Conservation (phyloP, 2,329 filamentous ascomycete genomes). For the Monilinia aucupariae region DNA sequence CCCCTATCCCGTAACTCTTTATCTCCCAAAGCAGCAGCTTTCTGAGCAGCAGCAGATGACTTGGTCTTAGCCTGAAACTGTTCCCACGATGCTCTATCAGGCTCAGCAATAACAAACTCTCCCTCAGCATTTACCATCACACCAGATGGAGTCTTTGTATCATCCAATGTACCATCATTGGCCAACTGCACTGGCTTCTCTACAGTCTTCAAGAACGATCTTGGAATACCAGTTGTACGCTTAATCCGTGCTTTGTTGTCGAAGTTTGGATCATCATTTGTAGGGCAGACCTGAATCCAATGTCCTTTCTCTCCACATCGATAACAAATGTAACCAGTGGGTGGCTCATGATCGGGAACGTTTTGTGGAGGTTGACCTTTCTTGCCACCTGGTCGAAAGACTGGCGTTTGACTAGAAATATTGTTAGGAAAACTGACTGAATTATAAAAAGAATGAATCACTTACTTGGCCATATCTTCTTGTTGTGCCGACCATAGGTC, state of each 20-base stretch:
- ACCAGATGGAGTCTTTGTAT: conserved; percentile 74
- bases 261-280: conserved; percentile 95
- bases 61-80: conserved; percentile 94
- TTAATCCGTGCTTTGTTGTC: conserved; percentile 92
- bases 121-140: conserved; percentile 98
- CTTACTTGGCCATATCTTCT: conserved; percentile 80
- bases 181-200: conserved; percentile 78
- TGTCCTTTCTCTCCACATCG: conserved; percentile 97
- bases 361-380: conserved; percentile 48
- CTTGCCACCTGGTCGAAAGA: conserved; percentile 54
- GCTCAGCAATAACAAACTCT: conserved; percentile 93
- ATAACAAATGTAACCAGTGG: conserved; percentile 92
- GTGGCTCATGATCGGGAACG: conserved; percentile 87
- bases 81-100: conserved; percentile 94
- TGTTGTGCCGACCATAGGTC: conserved; percentile 92
- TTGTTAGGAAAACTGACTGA: conserved; percentile 35
- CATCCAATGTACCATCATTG: conserved; percentile 71
- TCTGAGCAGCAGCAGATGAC: conserved; percentile 74
- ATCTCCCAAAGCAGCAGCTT: conserved; percentile 69
- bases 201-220: conserved; percentile 90
- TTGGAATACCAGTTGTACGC: conserved; percentile 92
- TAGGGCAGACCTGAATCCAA: conserved; percentile 97
- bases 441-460: conserved; percentile 35
- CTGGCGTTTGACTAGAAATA: conserved; percentile 51
- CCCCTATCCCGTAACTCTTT: conserved; percentile 85